Percentiles rank a stretch among this genome's conserved stretches.
phyloP scores from a whole-genome alignment of 1,284 basidiomycete genomes.

The Xerocomus nothofagi region DNA sequence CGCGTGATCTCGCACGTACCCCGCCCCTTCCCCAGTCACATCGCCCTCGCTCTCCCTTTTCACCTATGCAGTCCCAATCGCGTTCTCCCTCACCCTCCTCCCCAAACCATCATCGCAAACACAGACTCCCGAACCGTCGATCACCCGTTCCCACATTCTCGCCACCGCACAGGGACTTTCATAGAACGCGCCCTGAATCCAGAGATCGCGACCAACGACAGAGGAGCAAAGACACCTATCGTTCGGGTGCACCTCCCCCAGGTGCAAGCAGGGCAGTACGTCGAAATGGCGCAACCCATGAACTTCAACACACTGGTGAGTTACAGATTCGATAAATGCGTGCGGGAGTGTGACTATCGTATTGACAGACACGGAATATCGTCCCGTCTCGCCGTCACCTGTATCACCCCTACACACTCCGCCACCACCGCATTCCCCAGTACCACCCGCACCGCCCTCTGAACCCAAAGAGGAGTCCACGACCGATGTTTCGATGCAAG shows the following conservation, averaged over 20 bases:
- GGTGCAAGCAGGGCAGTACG: slow-evolving; percentile 9
- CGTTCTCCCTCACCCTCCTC: slow-evolving; percentile 36
- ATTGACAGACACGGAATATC: slow-evolving; percentile 18
- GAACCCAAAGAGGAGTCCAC: slow-evolving; percentile 34
- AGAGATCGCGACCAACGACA: slow-evolving; percentile 27
- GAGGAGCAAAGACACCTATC: slow-evolving; percentile 15
- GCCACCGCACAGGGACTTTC: slow-evolving; percentile 35
- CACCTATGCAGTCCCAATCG: slow-evolving; percentile 19
- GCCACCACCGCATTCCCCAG: slow-evolving; percentile 37
- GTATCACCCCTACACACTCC: slow-evolving; percentile 25
- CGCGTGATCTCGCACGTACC: slow-evolving; percentile 31
- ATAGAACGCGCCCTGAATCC: slow-evolving; percentile 34
- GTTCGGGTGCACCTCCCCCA: slow-evolving; percentile 8
- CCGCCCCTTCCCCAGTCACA: slow-evolving; percentile 33
- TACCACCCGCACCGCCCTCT: slow-evolving; percentile 44
- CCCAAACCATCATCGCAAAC: slow-evolving; percentile 37
- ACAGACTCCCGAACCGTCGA: slow-evolving; percentile 45
- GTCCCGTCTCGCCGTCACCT: slow-evolving; percentile 25
- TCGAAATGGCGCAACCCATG: slow-evolving; percentile 10
- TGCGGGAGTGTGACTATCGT: slow-evolving; percentile 5
- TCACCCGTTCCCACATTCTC: slow-evolving; percentile 39
- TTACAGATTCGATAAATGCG: not conserved
- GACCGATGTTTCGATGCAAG: slow-evolving; percentile 22
- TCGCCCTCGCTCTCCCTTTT: slow-evolving; percentile 28
- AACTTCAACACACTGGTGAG: slow-evolving; percentile 15